Percentiles rank a stretch among this genome's conserved stretches.
Conservation (phyloP, 257 asterid species). For the Echium plantagineum region DNA sequence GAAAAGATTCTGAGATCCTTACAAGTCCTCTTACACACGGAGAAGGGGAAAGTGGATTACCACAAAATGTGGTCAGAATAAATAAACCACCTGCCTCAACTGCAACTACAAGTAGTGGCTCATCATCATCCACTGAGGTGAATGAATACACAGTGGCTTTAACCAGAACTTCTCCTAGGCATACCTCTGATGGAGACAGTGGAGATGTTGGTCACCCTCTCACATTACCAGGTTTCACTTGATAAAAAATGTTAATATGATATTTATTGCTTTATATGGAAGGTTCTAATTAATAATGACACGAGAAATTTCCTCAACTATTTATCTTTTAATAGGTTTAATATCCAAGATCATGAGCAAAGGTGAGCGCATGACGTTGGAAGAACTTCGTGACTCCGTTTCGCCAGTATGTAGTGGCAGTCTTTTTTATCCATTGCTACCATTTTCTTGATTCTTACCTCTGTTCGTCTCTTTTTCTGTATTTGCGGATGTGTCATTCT, state of each 20-base stretch:
- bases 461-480: neutral
- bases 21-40: too few relatives aligned
- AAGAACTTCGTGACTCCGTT: slow-evolving; percentile 83
- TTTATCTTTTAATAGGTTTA: slow-evolving; percentile 39
- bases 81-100: slow-evolving; percentile 15
- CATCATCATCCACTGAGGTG: slow-evolving; percentile 46
- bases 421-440: neutral
- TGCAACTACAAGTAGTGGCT: slow-evolving; percentile 33
- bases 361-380: slow-evolving; percentile 77
- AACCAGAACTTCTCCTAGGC: slow-evolving; percentile 36
- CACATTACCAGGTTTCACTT: slow-evolving; percentile 65
- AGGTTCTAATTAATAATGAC: neutral
- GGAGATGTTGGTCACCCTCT: slow-evolving; percentile 41
- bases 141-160: slow-evolving; percentile 39
- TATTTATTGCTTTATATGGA: neutral
- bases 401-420: slow-evolving; percentile 50
- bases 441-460: neutral
- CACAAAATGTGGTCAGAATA: slow-evolving; percentile 29
- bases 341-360: slow-evolving; percentile 89
- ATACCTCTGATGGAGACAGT: slow-evolving; percentile 50
- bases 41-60: too few relatives aligned
- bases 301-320: neutral
- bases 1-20: slow-evolving; percentile 11
- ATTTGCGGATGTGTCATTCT: neutral
- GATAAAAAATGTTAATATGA: slow-evolving; percentile 6